Percentiles rank a stretch among this genome's conserved stretches.
phyloP scores from a whole-genome alignment of 805 yeast genomes.

The Jamesozyma spencerorum region DNA sequence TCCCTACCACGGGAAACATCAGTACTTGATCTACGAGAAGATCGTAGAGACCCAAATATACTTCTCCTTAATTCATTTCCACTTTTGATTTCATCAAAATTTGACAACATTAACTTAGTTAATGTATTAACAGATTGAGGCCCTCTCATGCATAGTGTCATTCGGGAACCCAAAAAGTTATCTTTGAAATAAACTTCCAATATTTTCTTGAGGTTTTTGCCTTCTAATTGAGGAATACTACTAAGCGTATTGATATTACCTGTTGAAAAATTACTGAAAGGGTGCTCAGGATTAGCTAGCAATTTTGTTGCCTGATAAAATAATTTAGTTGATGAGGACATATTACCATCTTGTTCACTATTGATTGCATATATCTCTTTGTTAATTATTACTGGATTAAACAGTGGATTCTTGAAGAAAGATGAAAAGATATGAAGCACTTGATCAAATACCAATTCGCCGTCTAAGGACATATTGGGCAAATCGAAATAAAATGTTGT shows the following conservation, averaged over 20 bases:
- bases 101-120: constrained; percentile 39
- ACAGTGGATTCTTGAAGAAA: constrained; percentile 43
- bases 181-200: constrained; percentile 34
- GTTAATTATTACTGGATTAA: constrained; percentile 34
- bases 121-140: constrained; percentile 55
- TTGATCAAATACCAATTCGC: constrained; percentile 36
- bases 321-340: constrained; percentile 35
- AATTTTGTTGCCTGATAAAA: constrained; percentile 51
- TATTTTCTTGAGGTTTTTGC: constrained; percentile 30
- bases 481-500: constrained; percentile 58
- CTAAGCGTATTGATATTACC: constrained; percentile 49
- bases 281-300: constrained; percentile 39
- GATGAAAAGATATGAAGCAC: constrained; percentile 42
- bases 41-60: constrained; percentile 8
- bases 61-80: constrained; percentile 2
- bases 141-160: constrained; percentile 53
- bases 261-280: constrained; percentile 54
- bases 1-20: background rate
- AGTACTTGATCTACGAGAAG: background rate
- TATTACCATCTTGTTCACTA: constrained; percentile 57
- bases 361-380: constrained; percentile 54
- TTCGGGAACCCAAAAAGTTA: constrained; percentile 39
- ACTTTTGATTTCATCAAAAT: constrained; percentile 33
- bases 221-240: constrained; percentile 28
- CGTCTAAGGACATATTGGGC: constrained; percentile 34